These are phyloP conservation scores for Globisporangium emineosum DNA, from an alignment of 352 stramenopile species.

Conservation along the genomic window DNA sequence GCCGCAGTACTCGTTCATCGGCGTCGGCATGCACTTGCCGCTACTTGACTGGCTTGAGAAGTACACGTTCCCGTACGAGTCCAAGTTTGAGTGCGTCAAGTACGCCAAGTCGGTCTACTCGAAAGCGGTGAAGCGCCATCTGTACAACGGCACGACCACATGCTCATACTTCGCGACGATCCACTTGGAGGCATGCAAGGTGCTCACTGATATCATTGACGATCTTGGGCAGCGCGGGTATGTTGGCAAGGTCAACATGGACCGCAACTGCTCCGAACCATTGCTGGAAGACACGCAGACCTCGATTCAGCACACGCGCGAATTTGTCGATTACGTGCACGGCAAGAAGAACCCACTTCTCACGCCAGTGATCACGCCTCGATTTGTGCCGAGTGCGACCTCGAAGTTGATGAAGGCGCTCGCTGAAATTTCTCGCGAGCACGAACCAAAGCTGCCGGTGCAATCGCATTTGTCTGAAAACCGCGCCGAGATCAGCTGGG, in stretches of 20 bases:
- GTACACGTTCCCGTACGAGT: conserved; percentile 94
- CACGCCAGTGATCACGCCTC: conserved; percentile 90
- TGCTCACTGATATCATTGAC: conserved; percentile 85
- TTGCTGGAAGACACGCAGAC: conserved; percentile 86
- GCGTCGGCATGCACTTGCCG: conserved; percentile 91
- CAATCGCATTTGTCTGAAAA: conserved; percentile 93
- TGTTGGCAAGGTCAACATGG: conserved; percentile 96
- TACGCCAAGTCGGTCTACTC: conserved; percentile 86
- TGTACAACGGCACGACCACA: conserved; percentile 91
- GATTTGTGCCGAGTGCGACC: conserved; percentile 91
- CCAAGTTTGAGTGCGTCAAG: conserved; percentile 57
- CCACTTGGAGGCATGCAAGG: conserved; percentile 88
- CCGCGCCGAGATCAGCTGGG: conserved; percentile 85
- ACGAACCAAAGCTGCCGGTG: conserved; percentile 73
- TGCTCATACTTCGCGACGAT: conserved; percentile 94
- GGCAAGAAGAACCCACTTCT: conserved; percentile 69
- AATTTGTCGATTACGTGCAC: conserved; percentile 88
- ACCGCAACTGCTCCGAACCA: conserved; percentile 84
- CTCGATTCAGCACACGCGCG: conserved; percentile 80
- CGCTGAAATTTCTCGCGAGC: conserved; percentile 72
- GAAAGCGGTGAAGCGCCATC: conserved; percentile 82
- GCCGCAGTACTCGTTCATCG: conserved; percentile 92
- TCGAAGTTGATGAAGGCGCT: conserved; percentile 83
- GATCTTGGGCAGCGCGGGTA: conserved; percentile 86
- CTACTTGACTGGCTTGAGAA: conserved; percentile 93